Evolutionary conservation across 805 yeast genomes (phyloP).

Genomic region (Ogataea philodendri): DNA sequence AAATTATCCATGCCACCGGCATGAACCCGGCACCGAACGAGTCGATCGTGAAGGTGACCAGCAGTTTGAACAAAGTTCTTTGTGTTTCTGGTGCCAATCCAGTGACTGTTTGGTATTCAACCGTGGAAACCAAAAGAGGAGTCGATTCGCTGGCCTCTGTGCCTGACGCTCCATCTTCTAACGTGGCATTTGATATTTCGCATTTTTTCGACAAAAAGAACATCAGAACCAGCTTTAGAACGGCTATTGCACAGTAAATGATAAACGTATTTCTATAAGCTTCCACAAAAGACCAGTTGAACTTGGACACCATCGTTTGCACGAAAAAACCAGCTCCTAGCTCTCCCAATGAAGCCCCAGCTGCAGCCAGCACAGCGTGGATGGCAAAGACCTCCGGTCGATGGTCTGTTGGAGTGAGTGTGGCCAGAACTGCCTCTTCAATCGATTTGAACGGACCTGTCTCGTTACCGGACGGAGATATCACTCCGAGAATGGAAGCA

Average conservation of each 20-base stretch:
- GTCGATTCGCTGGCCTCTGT: constrained; percentile 14
- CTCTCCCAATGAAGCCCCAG: constrained; percentile 76
- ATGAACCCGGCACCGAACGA: constrained; percentile 87
- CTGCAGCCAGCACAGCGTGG: constrained; percentile 65
- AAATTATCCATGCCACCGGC: constrained; percentile 86
- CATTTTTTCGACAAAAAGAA: constrained; percentile 50
- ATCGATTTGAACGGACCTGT: constrained; percentile 88
- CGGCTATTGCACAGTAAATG: constrained; percentile 54
- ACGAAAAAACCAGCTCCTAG: constrained; percentile 59
- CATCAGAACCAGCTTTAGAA: constrained; percentile 50
- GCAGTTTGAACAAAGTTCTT: constrained; percentile 44
- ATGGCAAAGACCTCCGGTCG: constrained; percentile 75
- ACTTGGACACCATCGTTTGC: constrained; percentile 38
- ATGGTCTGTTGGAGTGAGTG: constrained; percentile 60
- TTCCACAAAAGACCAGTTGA: constrained; percentile 36
- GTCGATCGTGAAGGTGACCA: constrained; percentile 73
- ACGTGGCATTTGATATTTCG: no score
- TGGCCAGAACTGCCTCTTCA: constrained; percentile 82
- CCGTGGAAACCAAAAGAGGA: constrained; percentile 20
- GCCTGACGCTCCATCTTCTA: no score
- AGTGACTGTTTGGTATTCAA: constrained; percentile 28
- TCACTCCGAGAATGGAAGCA: constrained; percentile 82
- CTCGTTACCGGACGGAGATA: constrained; percentile 86
- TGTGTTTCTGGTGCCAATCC: constrained; percentile 45
- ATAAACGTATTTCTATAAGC: constrained; percentile 59